Percentiles rank a stretch among this genome's conserved stretches.
These are phyloP conservation scores for Fusarium virguliforme DNA, from an alignment of 2,329 filamentous ascomycete genomes.

Conservation along the genomic window DNA sequence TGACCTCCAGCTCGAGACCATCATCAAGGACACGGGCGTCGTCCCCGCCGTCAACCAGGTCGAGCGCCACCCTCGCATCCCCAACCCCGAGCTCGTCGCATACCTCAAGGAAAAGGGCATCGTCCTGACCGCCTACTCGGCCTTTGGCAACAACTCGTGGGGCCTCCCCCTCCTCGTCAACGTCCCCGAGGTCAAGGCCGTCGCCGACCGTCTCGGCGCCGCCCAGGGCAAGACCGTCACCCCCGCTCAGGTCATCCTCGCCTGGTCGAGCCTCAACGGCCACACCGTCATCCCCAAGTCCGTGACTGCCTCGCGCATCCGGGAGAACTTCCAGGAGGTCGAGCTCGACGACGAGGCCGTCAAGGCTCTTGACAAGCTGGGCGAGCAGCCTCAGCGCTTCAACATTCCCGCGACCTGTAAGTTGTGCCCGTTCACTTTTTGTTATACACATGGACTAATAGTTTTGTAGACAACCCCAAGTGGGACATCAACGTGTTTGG, in stretches of 20 bases:
- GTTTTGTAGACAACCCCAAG: slow-evolving; percentile 62
- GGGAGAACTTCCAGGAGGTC: slow-evolving; percentile 78
- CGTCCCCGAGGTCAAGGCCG: slow-evolving; percentile 68
- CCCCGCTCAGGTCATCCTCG: slow-evolving; percentile 65
- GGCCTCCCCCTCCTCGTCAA: slow-evolving; percentile 70
- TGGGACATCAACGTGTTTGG: slow-evolving; percentile 73
- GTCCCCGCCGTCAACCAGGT: slow-evolving; percentile 77
- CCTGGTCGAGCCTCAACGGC: slow-evolving; percentile 73
- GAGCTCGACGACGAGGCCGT: slow-evolving; percentile 73
- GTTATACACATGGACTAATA: slow-evolving; percentile 21
- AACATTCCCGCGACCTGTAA: slow-evolving; percentile 63
- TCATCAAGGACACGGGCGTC: slow-evolving; percentile 72
- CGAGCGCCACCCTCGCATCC: slow-evolving; percentile 78
- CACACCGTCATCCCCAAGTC: slow-evolving; percentile 84
- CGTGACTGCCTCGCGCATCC: slow-evolving; percentile 77
- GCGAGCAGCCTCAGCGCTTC: slow-evolving; percentile 65
- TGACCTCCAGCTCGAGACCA: slow-evolving; percentile 62
- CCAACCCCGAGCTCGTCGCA: slow-evolving; percentile 69
- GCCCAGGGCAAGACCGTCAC: slow-evolving; percentile 59
- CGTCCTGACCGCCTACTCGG: slow-evolving; percentile 77
- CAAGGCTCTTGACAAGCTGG: slow-evolving; percentile 74
- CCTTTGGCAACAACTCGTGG: slow-evolving; percentile 65
- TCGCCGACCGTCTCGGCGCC: slow-evolving; percentile 65
- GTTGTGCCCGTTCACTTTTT: slow-evolving; percentile 27
- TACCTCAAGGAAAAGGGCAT: slow-evolving; percentile 76